Evolutionary conservation across 2,329 filamentous ascomycete genomes (phyloP), one percentile per base, ranked within the genome.

Genomic region (Microdochium nivale): DNA sequence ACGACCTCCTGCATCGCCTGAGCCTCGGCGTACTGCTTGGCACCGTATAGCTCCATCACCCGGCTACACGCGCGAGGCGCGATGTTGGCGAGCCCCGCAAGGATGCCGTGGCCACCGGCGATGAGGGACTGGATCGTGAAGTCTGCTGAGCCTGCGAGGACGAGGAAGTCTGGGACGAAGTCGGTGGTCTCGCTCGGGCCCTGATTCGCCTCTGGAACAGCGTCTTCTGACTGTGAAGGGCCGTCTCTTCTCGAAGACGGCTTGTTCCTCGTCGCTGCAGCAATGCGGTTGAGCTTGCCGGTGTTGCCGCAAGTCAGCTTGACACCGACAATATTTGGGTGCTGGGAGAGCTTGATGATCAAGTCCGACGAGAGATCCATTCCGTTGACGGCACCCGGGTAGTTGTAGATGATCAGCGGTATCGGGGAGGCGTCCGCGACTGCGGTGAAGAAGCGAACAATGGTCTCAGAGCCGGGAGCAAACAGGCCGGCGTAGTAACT

Each of bases 401-500:
- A 86, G 69, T 87, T 87, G 74, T 87, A 87, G 60, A 87, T 83
- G 59, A 87, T 74, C 59, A 86, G 70, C 1, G 83, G 83, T 32
- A 87, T 77, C 2, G 81, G 81, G 1, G 81, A 85, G 9, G 72
- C 74, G 55, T 79, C 75, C 21, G 84, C 84, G 19, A 87, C 83
- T 33, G 79, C 73, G 33, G 70, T 73, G 74, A 89, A 91, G 68
- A 83, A 89, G 25, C 79, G 74, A 48, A 81, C 65, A 51, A 90
- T 73, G 16, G 83, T 81, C 49, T 84, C 69, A 1, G 78, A 78
- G 8, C 79, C 75, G 11, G 79, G 76, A 25, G 76, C 80, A 63
- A 89, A 84, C 23, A 88, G 72, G 3, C 78, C 64, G 52, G 83
- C 80, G 70, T 90, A 91, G 72, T 91, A 92, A 49, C 81, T 82